Percentiles rank a stretch among this genome's conserved stretches.
Conservation (phyloP, 257 asterid species). For the Solanum appendiculatum region DNA sequence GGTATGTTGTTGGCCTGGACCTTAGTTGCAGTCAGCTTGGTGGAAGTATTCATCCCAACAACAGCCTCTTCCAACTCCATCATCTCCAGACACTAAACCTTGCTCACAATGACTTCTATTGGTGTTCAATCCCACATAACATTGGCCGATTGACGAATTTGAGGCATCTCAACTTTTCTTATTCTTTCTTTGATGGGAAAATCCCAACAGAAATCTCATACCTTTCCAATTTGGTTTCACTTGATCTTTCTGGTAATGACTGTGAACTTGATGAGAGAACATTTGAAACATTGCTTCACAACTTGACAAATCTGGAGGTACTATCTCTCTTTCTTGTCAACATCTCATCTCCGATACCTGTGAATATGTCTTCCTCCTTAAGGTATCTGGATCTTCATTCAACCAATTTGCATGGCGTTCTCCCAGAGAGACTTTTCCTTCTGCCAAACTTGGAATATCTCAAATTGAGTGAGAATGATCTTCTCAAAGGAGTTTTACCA, state of each 20-base stretch:
- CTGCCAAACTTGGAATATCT: neutral
- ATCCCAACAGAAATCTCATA: neutral
- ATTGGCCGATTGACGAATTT: neutral
- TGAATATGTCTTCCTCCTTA: neutral
- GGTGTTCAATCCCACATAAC: neutral
- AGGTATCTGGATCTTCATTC: rapidly evolving
- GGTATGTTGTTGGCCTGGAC: neutral
- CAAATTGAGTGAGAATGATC: rapidly evolving
- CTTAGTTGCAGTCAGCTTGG: neutral
- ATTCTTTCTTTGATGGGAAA: rapidly evolving
- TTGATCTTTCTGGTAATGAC: rapidly evolving
- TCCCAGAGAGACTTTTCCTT: neutral
- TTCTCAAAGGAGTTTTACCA: neutral
- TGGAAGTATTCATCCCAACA: neutral
- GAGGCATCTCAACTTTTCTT: neutral
- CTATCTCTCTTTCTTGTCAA: rapidly evolving
- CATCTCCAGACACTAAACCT: neutral
- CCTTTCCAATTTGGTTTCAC: neutral
- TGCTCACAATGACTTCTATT: rapidly evolving
- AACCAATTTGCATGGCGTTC: neutral
- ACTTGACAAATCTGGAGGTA: neutral
- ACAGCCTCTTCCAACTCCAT: neutral
- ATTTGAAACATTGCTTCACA: neutral
- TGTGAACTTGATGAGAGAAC: neutral
- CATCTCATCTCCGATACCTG: neutral